These are phyloP conservation scores for Russula abietina DNA, from an alignment of 768 basidiomycete genomes.

Conservation along the genomic window DNA sequence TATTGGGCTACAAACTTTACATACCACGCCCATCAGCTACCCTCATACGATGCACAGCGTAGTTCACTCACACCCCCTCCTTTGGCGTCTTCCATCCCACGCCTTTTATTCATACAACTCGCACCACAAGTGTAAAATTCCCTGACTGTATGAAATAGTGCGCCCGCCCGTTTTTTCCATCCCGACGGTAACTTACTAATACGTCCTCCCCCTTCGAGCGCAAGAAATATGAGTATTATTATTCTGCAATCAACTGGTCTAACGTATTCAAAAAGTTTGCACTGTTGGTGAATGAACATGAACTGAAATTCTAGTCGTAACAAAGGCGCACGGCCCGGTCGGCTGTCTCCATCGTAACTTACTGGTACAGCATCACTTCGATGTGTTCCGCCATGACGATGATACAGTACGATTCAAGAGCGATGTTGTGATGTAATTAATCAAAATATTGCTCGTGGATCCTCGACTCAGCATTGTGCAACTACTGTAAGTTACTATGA, in stretches of 20 bases:
- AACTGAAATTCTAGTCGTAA: too few relatives aligned
- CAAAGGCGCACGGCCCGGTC: too few relatives aligned
- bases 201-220: neutral
- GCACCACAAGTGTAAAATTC: constrained; percentile 5
- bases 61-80: neutral
- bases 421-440: too few relatives aligned
- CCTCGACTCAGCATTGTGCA: too few relatives aligned
- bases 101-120: constrained; percentile 2
- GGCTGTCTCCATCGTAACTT: too few relatives aligned
- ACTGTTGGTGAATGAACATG: too few relatives aligned
- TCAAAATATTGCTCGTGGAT: too few relatives aligned
- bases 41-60: neutral
- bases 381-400: too few relatives aligned
- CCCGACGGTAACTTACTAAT: neutral
- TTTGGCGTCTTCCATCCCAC: neutral
- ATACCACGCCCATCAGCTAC: neutral
- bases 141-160: constrained; percentile 15
- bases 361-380: too few relatives aligned
- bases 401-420: too few relatives aligned
- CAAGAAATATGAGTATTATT: constrained; percentile 11
- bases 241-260: neutral
- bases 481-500: too few relatives aligned
- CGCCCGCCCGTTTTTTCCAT: neutral
- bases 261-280: too few relatives aligned
- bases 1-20: neutral